Conservation (phyloP, 2,329 filamentous ascomycete species). For the Albifimbria verrucaria region DNA sequence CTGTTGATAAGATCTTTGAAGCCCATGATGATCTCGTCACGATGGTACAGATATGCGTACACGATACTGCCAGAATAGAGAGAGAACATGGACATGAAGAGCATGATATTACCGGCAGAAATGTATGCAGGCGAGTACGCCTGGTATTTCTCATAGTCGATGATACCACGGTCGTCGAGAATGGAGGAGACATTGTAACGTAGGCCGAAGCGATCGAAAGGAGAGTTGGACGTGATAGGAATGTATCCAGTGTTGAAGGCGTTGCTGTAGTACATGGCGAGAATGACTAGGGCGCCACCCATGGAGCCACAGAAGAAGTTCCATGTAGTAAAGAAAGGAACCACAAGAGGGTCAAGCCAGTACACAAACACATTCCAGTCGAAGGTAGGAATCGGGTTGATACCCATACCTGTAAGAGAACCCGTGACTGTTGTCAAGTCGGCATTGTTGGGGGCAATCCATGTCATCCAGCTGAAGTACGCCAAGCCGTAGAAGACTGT, state of each 20-base stretch:
- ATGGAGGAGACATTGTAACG: conserved; percentile 34
- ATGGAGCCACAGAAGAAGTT: conserved; percentile 29
- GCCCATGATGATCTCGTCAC: conserved; percentile 33
- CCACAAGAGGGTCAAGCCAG: conserved; percentile 32
- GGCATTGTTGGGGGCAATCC: conserved; percentile 44
- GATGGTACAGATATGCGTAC: conserved; percentile 37
- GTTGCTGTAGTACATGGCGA: conserved; percentile 29
- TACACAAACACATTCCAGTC: conserved; percentile 39
- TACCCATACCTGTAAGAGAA: conserved; percentile 32
- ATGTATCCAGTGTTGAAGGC: conserved; percentile 33
- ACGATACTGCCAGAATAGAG: conserved; percentile 37
- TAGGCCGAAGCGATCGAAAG: conserved; percentile 35
- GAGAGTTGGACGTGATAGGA: conserved; percentile 37
- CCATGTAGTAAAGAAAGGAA: conserved; percentile 33
- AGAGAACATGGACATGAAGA: conserved; percentile 39
- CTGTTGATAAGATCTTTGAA: conserved; percentile 28
- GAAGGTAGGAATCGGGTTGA: conserved; percentile 38
- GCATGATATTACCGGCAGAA: conserved; percentile 28
- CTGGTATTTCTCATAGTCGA: conserved; percentile 34
- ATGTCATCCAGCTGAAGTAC: conserved; percentile 50
- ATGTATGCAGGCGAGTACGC: conserved; percentile 40
- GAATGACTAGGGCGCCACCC: conserved; percentile 23
- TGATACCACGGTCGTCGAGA: conserved; percentile 29
- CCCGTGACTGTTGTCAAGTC: conserved; percentile 34
- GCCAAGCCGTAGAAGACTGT: conserved; percentile 46